Base-by-base conservation (phyloP, 352 stramenopile species). In the Globisporangium iwayamae region DNA sequence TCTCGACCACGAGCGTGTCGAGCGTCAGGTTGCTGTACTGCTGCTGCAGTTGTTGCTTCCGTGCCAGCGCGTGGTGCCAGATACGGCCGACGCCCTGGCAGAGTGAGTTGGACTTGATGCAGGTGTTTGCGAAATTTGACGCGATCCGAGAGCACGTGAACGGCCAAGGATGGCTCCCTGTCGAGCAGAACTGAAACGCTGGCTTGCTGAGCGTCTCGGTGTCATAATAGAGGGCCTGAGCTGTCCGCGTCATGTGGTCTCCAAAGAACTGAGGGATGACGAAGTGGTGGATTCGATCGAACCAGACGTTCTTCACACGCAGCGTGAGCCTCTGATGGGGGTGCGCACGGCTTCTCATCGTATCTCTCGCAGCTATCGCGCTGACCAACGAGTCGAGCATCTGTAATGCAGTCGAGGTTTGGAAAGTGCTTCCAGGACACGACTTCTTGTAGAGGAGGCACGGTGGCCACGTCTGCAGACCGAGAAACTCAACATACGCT, bases 191-290 rank as follows among this genome's bases (percentile, higher is more conserved):
- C 28, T 53, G 14, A 13, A 66, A 66, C 1, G 4, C 8, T 11
- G 36, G 51, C 14, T n/a, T 34, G 11, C 18, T 30, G 18, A 66
- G 39, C 18, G 8, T 30, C 8, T 34, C n/a, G 3, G 51, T n/a
- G 10, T 55, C 39, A 41, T 70, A 67, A 32, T 74, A 66, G 14
- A 70, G 56, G 8, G 59, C 65, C 10, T 69, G 65, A 5, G 9
- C 62, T 2, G 62, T 74, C 0, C 68, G 58, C 3, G 9, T 38
- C 13, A 64, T 53, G 14, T 48, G 6, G 2, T 38, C 30, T 1
- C 63, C 14, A 39, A 78, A 75, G 55, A 78, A 56, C 59, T 41
- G 68, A 4, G 71, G 68, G 4, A 75, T 50, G 45, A 60, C 61
- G 59, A 47, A 66, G 45, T 72, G 48, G 38, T 72, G 67, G 2